phyloP scores from a whole-genome alignment of 2,329 filamentous ascomycete species.

The Sarocladium brachiariae region DNA sequence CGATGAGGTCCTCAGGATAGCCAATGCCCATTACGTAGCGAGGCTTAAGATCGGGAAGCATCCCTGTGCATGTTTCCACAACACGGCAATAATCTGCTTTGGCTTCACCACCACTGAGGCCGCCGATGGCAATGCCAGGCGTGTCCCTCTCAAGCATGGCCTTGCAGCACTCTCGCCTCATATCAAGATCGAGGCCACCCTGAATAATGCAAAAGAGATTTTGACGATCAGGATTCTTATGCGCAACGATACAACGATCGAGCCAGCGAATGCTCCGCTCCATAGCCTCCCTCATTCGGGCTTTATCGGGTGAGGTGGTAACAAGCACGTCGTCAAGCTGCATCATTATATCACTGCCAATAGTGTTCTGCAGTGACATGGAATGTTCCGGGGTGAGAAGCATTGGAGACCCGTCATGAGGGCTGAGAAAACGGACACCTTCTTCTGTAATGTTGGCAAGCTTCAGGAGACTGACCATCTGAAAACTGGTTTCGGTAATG shows the following conservation, averaged over 20 bases:
- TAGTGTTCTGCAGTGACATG: slow-evolving; percentile 90
- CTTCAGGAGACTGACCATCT: slow-evolving; percentile 95
- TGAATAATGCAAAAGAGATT: slow-evolving; percentile 99
- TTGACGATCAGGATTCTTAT: slow-evolving; percentile 74
- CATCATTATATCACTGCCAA: slow-evolving; percentile 99
- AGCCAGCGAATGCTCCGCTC: slow-evolving; percentile 90
- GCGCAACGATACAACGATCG: slow-evolving; percentile 86
- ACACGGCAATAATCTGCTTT: slow-evolving; percentile 90
- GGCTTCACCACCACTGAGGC: slow-evolving; percentile 88
- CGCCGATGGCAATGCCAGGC: slow-evolving; percentile 93
- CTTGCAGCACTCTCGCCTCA: slow-evolving; percentile 74
- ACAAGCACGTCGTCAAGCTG: slow-evolving; percentile 97
- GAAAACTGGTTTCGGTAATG: slow-evolving; percentile 58
- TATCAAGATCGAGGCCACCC: slow-evolving; percentile 81
- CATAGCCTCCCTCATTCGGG: slow-evolving; percentile 91
- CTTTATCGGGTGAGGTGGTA: slow-evolving; percentile 84
- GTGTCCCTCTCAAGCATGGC: slow-evolving; percentile 89
- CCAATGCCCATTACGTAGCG: slow-evolving; percentile 99
- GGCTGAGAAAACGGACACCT: slow-evolving; percentile 91
- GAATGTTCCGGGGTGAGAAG: slow-evolving; percentile 96
- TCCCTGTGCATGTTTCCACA: slow-evolving; percentile 74
- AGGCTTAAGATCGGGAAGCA: slow-evolving; percentile 88
- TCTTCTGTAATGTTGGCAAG: slow-evolving; percentile 92
- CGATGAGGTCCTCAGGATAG: slow-evolving; percentile 91
- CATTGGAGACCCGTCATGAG: slow-evolving; percentile 93